Percentiles rank a stretch among this genome's conserved stretches.
These are phyloP conservation scores for Podospora pseudoanserina DNA, from an alignment of 495 filamentous ascomycete species.

Conservation along the genomic window DNA sequence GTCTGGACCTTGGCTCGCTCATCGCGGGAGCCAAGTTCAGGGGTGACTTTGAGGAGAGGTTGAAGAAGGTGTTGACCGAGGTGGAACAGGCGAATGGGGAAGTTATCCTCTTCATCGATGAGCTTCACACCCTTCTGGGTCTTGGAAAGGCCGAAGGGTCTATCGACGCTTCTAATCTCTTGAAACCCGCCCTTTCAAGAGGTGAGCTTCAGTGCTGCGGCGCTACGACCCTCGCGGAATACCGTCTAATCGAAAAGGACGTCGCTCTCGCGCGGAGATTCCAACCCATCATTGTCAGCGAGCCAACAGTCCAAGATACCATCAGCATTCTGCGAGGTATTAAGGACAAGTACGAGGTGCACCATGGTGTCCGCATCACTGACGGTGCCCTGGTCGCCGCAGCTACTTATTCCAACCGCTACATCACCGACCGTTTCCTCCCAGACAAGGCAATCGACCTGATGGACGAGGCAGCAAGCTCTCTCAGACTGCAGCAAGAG, in stretches of 20 bases:
- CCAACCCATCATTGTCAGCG: slow-evolving; percentile 85
- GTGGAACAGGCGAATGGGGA: slow-evolving; percentile 83
- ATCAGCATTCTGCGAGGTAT: slow-evolving; percentile 95
- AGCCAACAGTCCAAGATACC: slow-evolving; percentile 86
- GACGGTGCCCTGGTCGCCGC: slow-evolving; percentile 90
- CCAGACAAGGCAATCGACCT: slow-evolving; percentile 97
- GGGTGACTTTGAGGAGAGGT: slow-evolving; percentile 91
- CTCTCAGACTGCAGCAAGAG: slow-evolving; percentile 88
- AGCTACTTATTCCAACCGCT: slow-evolving; percentile 87
- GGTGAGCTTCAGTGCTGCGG: slow-evolving; percentile 95
- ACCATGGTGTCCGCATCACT: slow-evolving; percentile 91
- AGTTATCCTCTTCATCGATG: slow-evolving; percentile 93
- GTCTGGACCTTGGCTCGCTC: slow-evolving; percentile 81
- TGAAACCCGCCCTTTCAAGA: slow-evolving; percentile 89
- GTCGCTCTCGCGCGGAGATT: slow-evolving; percentile 89
- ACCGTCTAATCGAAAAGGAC: slow-evolving; percentile 91
- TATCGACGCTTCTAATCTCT: slow-evolving; percentile 90
- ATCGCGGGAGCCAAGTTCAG: slow-evolving; percentile 95
- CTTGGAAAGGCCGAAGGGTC: slow-evolving; percentile 93
- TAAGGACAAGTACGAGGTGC: slow-evolving; percentile 94
- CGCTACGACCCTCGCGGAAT: slow-evolving; percentile 89
- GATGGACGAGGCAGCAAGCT: slow-evolving; percentile 92
- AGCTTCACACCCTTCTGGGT: slow-evolving; percentile 86
- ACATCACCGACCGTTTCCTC: slow-evolving; percentile 92
- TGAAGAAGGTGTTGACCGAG: slow-evolving; percentile 88